Conservation (phyloP, 164 flowering plant species). For the Macadamia tetraphylla region DNA sequence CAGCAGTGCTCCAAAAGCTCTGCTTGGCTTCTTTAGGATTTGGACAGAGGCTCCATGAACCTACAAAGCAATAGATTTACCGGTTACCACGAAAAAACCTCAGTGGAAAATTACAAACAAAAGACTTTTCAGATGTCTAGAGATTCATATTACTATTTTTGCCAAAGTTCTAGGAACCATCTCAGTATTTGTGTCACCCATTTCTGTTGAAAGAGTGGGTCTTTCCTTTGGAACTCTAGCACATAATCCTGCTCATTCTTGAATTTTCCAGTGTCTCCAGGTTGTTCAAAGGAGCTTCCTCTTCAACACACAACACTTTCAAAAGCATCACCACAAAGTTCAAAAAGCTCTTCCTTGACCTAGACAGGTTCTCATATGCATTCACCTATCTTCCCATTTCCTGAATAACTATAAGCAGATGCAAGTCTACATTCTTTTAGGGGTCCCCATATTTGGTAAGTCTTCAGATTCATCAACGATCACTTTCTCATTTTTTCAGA, state of each 20-base stretch:
- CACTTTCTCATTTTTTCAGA: constrained; percentile 15
- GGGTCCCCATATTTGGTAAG: constrained; percentile 15
- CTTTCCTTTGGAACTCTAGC: constrained; percentile 8
- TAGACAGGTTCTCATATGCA: constrained; percentile 1
- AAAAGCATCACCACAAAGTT: constrained; percentile 10
- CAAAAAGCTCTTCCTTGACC: constrained; percentile 13
- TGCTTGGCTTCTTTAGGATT: constrained; percentile 64
- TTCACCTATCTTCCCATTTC: neutral
- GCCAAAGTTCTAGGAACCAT: constrained; percentile 1
- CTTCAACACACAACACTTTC: constrained; percentile 2
- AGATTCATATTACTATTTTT: constrained; percentile 17
- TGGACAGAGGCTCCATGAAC: constrained; percentile 57
- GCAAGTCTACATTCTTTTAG: constrained; percentile 8
- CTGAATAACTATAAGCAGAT: constrained; percentile 8
- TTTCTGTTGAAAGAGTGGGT: constrained; percentile 9
- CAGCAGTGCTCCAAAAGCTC: constrained; percentile 77
- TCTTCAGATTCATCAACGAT: constrained; percentile 29
- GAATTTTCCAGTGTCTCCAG: constrained; percentile 10
- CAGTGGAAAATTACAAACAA: neutral
- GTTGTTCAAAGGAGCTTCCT: constrained; percentile 6
- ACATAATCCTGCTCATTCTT: constrained; percentile 4
- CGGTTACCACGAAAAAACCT: neutral
- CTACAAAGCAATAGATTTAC: constrained; percentile 19
- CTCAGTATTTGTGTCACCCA: constrained; percentile 4
- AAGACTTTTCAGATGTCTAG: neutral